Percentiles rank a stretch among this genome's conserved stretches.
Conservation (phyloP, 257 asterid species). For the Plantago major region DNA sequence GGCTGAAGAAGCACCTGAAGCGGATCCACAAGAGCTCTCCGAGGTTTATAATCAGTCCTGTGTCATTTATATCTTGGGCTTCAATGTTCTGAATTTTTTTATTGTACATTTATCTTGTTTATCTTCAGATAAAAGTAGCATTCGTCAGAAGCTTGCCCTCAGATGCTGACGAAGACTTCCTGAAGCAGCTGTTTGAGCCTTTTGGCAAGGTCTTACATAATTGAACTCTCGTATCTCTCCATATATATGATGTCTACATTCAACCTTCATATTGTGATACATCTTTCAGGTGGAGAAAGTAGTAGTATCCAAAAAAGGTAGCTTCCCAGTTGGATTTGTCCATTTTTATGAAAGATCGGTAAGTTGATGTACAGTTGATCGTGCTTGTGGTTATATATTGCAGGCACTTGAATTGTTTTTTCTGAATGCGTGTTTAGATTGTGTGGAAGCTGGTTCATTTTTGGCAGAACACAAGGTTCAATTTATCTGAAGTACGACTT, state of each 20-base stretch:
- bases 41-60: conserved; percentile 43
- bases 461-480: too few relatives aligned
- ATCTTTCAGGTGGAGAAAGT: conserved; percentile 80
- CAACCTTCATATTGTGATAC: conserved; percentile 22
- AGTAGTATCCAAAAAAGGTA: conserved; percentile 55
- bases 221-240: conserved; percentile 18
- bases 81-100: conserved; percentile 11
- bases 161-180: conserved; percentile 66
- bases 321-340: conserved; percentile 66
- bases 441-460: too few relatives aligned
- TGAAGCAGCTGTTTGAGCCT: conserved; percentile 68
- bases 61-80: conserved; percentile 14
- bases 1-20: conserved; percentile 74
- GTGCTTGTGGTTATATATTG: conserved; percentile 11
- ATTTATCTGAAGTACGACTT: too few relatives aligned
- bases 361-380: conserved; percentile 30
- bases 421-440: too few relatives aligned
- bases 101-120: conserved; percentile 20
- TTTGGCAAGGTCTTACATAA: conserved; percentile 64
- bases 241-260: conserved; percentile 12
- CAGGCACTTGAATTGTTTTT: background rate
- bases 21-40: conserved; percentile 54
- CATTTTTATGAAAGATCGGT: conserved; percentile 71
- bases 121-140: conserved; percentile 74
- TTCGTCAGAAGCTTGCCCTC: conserved; percentile 69